Evolutionary conservation across 257 asterid species (phyloP), one percentile per base, ranked within the genome.

Genomic region (Scutellaria baicalensis): DNA sequence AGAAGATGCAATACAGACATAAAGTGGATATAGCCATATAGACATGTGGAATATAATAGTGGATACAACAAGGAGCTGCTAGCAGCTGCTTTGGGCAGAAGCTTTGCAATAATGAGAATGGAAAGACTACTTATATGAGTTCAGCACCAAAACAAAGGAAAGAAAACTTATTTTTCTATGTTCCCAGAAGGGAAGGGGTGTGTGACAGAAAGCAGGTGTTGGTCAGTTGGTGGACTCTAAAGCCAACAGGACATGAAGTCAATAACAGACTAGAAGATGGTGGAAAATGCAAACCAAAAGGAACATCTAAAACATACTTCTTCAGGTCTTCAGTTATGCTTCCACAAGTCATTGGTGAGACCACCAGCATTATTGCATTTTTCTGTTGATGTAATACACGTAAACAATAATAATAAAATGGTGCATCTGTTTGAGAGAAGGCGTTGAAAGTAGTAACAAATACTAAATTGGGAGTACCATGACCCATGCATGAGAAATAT

Each of bases 401-500:
- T 65, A 58, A 66, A 47, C 39, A 62, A 47, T 27, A 57, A 69
- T 52, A 52, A 66, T 33, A 31, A 36, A 55, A 58, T 66, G 52
- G 48, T 21, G 8, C 48, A 68, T 9, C 67, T 74, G 48, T 70
- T 64, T 20, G 14, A 21, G 49, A 59, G 65, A 56, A 70, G 45
- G 64, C 31, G 73, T 20, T 17, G 51, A 65, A 65, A 42, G 71
- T 57, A 55, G 63, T 27, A 12, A 59, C 3, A 50, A 72, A 67
- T 38, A 64, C 14, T 36, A 73, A 71, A 70, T 42, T 36, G 71
- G 49, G 63, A 79, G 57, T 90, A 93, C 98, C 98, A 93, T 93
- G 75, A 90, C 64, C 97, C 97, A 93, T 39, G 95, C 91, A 73
- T 87, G 92, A 39, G 95, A 85, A 80, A 93, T 79, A 78, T 93